Base-by-base conservation (phyloP, 768 basidiomycete species). In the Phaffia tasmanica region DNA sequence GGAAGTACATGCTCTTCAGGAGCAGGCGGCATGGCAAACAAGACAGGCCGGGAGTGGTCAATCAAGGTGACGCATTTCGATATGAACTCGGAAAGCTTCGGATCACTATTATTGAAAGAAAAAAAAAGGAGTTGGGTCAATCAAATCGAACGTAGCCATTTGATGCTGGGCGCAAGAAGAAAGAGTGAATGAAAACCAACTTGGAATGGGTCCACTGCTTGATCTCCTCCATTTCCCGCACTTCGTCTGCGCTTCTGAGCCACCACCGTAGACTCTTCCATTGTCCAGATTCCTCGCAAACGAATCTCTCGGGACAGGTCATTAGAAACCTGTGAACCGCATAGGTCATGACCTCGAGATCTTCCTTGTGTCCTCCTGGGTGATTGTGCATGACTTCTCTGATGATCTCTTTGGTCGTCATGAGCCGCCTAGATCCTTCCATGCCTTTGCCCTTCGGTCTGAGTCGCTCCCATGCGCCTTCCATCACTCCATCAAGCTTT, bases 31-130 rank as follows among this genome's bases (percentile, higher is more conserved):
- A n/a, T 62, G 21, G 35, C 63, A 42, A 30, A 58, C 48, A 16
- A 56, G 19, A 29, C 66, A 50, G 55, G 67, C 23, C 71, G 67
- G 5, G 70, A 67, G 14, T 62, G n/a, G 25, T 64, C 60, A 25
- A 73, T 69, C 14, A 71, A 65, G 21, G 48, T 42, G 21, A 66
- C 66, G 6, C 71, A 72, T 46, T 74, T 73, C n/a, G 71, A 55
- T 47, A 74, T 75, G 73, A 89, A 89, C 2, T 71, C 67, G 19
- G 77, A 72, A 30, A 88, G 70, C 9, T 78, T 76, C 0, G 79
- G 76, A 56, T 77, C 73, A 18, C 73, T 74, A 14, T 69, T 15
- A 15, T n/a, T 8, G 62, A 15, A 35, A 55, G 15, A 23, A 35
- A 57, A 4, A 48, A 23, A 32, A 21, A 30, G n/a, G 19, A 11